phyloP scores from a whole-genome alignment of 169 alveolate genomes.

The Plasmodium vinckei region DNA sequence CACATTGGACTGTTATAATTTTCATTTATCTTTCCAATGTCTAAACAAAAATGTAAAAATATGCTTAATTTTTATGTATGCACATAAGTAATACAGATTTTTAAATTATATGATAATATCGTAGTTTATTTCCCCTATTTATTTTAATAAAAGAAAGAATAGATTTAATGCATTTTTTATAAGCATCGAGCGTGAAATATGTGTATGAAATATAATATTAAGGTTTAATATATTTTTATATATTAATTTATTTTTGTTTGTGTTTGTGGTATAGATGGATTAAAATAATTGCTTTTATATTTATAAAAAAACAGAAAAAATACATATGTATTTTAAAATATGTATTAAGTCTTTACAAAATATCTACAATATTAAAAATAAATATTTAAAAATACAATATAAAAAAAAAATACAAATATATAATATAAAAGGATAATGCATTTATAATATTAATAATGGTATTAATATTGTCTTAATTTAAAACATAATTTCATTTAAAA shows the following conservation, averaged over 20 bases:
- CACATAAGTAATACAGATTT: no score
- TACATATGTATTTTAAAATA: constrained; percentile 22
- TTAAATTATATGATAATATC: no score
- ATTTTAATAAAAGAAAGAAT: no score
- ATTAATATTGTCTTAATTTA: constrained; percentile 33
- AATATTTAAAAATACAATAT: constrained; percentile 18
- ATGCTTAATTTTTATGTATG: no score
- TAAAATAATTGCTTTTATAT: constrained; percentile 3
- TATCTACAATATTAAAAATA: constrained; percentile 28
- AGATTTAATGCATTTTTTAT: no score
- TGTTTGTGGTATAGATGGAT: no score
- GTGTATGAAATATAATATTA: not conserved
- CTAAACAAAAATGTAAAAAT: no score
- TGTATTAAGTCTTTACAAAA: constrained; percentile 14
- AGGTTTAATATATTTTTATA: not conserved
- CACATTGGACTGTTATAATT: no score
- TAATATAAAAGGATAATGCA: constrained; percentile 11
- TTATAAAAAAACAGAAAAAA: constrained; percentile 11
- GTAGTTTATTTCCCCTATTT: no score
- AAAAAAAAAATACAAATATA: constrained; percentile 28
- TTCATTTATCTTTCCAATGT: no score
- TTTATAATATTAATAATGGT: constrained; percentile 42
- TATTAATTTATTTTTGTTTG: no score
- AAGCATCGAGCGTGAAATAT: no score
- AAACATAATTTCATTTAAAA: constrained; percentile 22